A percentile compares a stretch with the other conserved stretches of the same genome.
phyloP scores from a whole-genome alignment of 148 eudicot genomes.

The Polygonum aviculare region DNA sequence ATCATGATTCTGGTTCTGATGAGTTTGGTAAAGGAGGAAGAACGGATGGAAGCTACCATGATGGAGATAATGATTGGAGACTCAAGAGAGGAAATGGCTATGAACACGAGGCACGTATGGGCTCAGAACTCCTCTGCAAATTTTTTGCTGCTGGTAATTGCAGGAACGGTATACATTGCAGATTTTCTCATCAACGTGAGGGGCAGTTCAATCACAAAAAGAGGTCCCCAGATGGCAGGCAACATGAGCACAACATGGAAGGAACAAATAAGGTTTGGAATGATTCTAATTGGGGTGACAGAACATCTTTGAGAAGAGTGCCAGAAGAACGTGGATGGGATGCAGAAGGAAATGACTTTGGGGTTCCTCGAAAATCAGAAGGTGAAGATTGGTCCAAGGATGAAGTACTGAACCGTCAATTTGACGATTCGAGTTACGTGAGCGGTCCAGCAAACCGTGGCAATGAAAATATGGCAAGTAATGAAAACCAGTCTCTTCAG shows the following conservation, averaged over 20 bases:
- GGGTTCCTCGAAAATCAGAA: conserved; percentile 23
- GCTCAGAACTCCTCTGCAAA: conserved; percentile 25
- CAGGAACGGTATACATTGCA: conserved; percentile 31
- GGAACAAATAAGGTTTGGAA: conserved; percentile 25
- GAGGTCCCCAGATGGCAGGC: conserved; percentile 24
- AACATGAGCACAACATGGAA: conserved; percentile 15
- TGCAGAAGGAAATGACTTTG: conserved; percentile 4
- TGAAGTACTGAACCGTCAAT: conserved; percentile 18
- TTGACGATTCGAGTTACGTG: conserved; percentile 17
- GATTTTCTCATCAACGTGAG: conserved; percentile 27
- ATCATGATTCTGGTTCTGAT: conserved; percentile 22
- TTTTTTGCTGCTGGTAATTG: conserved; percentile 39
- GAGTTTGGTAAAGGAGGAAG: not conserved
- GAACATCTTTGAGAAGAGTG: conserved; percentile 13
- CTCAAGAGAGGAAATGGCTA: conserved; percentile 16
- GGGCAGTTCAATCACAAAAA: conserved; percentile 18
- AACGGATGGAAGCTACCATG: conserved; percentile 8
- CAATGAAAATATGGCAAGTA: conserved; percentile 18
- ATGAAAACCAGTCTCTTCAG: conserved; percentile 19
- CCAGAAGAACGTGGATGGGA: not conserved
- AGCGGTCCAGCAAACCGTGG: conserved; percentile 16
- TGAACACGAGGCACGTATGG: conserved; percentile 24
- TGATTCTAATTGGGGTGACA: conserved; percentile 30
- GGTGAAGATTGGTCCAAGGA: conserved; percentile 16
- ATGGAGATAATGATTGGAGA: conserved; percentile 22